Percentiles rank a stretch among this genome's conserved stretches.
Conservation (phyloP, 176 grass and related monocot species). For the Musa beccarii region DNA sequence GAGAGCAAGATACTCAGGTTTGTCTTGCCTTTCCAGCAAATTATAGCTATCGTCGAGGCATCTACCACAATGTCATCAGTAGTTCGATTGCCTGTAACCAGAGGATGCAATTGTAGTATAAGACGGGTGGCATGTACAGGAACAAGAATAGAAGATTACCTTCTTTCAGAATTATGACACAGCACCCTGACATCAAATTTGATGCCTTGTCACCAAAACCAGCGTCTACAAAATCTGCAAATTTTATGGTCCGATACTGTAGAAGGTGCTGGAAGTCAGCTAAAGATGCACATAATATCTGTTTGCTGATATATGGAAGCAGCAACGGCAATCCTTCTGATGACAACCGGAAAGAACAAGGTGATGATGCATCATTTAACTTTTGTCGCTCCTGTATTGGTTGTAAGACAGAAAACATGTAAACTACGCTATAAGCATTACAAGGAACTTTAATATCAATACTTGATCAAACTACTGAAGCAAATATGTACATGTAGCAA, state of each 20-base stretch:
- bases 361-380: constrained; percentile 50
- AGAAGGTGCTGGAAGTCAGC: constrained; percentile 78
- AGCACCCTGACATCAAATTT: constrained; percentile 59
- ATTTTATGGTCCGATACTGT: constrained; percentile 76
- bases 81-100: constrained; percentile 34
- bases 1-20: constrained; percentile 85
- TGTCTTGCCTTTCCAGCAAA: constrained; percentile 99
- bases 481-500: neutral
- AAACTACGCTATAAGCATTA: neutral
- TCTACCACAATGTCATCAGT: constrained; percentile 39
- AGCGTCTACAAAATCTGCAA: constrained; percentile 71
- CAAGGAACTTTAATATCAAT: too few species aligned
- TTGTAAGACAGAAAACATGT: neutral
- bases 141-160: constrained; percentile 34
- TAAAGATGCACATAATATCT: constrained; percentile 56
- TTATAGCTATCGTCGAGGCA: constrained; percentile 50
- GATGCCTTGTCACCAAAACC: constrained; percentile 61
- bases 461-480: too few species aligned
- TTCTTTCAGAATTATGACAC: constrained; percentile 54
- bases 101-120: neutral
- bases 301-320: constrained; percentile 75
- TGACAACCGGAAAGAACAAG: constrained; percentile 75
- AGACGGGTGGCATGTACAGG: neutral
- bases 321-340: constrained; percentile 89
- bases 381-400: constrained; percentile 75